Base-by-base conservation (phyloP, 1,139 yeast genomes). In the Hanseniaspora uvarum region DNA sequence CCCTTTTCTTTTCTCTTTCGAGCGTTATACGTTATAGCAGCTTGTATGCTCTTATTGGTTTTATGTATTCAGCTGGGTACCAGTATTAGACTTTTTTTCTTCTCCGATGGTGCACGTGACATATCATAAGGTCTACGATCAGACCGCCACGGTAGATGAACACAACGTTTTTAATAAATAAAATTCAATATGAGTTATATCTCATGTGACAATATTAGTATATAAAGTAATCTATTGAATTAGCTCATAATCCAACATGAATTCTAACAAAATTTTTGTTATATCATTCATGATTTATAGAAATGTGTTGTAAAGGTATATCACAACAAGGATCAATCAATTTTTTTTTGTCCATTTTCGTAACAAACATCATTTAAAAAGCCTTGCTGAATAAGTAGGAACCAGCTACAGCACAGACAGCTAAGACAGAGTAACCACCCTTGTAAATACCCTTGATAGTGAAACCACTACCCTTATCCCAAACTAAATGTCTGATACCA, bases 401-500 rank as follows among this genome's bases (percentile, higher is more conserved):
- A 52, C 95, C 87, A 31, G 81, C 65, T 53, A 83, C 62, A 30
- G 83, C 84, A 50, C 94, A 73, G 61, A 79, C 72, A 37, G 81
- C 96, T 59, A 88, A 69, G 30, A 88, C 95, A 53, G 78, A 72
- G 70, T 87, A 87, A 59, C 96, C 97, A 48, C 96, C 88, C 72
- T 85, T 79, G 78, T 85, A 85, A 58, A 94, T 96, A 62, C 95
- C 96, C 67, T 82, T 79, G 61, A 86, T 64, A 59, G 88, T 77
- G 68, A 89, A 78, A 69, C 83, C 86, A 62, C 72, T 75, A 66
- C 94, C 94, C 55, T 80, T 68, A 69, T 92, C 97, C 97, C 97
- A 92, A 56, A 86, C 66, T 71, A 89, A 73, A 70, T 92, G 98
- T 78, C 98, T 86, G 59, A 89, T 59, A 63, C 97, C 96, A 69